Evolutionary conservation across 2,329 filamentous ascomycete species (phyloP).

Genomic region (Ascochyta viciae-villosae): DNA sequence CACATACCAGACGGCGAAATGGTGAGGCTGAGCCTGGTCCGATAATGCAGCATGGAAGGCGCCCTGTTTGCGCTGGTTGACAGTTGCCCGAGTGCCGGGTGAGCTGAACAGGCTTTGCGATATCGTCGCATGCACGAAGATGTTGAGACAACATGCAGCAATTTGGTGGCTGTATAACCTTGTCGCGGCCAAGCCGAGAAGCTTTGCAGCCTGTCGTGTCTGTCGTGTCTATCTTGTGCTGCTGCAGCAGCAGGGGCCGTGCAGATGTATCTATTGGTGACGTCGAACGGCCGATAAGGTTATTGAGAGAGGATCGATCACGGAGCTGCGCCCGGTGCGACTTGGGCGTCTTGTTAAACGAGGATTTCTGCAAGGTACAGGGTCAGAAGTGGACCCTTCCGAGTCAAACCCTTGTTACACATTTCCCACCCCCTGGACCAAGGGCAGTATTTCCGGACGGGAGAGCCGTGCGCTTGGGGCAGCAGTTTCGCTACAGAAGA

Average conservation of each 20-base stretch:
- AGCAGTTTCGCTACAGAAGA: background rate
- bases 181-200: constrained; percentile 4
- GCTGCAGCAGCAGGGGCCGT: background rate
- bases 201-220: background rate
- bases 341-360: background rate
- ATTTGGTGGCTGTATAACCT: constrained; percentile 11
- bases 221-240: background rate
- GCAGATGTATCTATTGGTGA: background rate
- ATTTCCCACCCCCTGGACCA: background rate
- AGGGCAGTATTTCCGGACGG: background rate
- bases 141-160: constrained; percentile 10
- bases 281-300: constrained; percentile 16
- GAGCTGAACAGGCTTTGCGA: constrained; percentile 1
- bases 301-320: background rate
- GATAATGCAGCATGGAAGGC: background rate
- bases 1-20: background rate
- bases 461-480: constrained; percentile 2
- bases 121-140: constrained; percentile 5
- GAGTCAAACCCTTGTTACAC: background rate
- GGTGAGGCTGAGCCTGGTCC: background rate
- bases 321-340: constrained; percentile 5
- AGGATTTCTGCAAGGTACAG: constrained; percentile 17
- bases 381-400: background rate
- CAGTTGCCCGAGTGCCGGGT: background rate
- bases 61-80: background rate